Base-by-base conservation (phyloP, 1,284 basidiomycete genomes). In the Melampsora americana region DNA sequence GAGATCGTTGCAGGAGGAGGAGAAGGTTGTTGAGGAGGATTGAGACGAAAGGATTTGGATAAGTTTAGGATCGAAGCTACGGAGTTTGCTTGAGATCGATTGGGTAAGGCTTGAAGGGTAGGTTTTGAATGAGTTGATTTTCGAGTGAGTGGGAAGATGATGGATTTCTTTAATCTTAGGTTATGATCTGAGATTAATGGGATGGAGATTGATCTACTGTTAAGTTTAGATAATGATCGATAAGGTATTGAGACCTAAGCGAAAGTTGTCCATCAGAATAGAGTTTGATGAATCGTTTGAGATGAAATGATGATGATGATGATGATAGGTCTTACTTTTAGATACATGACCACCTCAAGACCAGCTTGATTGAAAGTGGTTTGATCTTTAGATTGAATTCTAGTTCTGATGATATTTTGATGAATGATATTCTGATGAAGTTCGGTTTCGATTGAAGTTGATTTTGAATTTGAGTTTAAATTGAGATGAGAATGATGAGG, bases 141-240 rank as follows among this genome's bases (percentile, higher is more conserved):
- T 48, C 72, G 72, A 44, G 53, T 67, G 32, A 74, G 35, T 42
- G 72, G 72, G 42, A 74, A 74, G 50, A 74, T 67, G 65, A 26
- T 56, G 48, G 50, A 59, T 23, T 61, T 26, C 7, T 28, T 18
- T 6, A 74, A 64, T 46, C 65, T 23, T 1, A 74, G 28, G 23
- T 59, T 35, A 44, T 74, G 65, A 46, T 74, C 72, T 7, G 64
- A 46, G 50, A 74, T 67, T 16, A 74, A 48, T 20, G 72, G 72
- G 7, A 74, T 7, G 26, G 46, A 67, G 39, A 74, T 48, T 39
- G 65, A 64, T 50, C 62, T 32, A 42, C 48, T 59, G 3, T 65
- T 56, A 28, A 32, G 35, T 46, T n/a, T 39, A 35, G 39, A 30
- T 44, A 74, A 60, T n/a, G 28, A 30, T 14, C 46, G 56, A 62